Conservation (phyloP, 106 monocot genomes). For the Allium sativum region DNA sequence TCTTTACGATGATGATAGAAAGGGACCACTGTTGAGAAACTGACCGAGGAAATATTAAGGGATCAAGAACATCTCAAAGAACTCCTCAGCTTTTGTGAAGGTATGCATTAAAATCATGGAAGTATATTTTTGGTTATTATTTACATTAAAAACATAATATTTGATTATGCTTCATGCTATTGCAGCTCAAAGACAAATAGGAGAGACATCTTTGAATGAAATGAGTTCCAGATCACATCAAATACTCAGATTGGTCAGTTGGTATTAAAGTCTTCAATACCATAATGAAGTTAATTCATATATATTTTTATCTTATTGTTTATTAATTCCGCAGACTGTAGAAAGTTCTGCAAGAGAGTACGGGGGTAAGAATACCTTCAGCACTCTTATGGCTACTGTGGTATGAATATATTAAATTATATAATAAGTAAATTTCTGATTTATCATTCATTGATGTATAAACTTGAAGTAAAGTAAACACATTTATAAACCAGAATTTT, state of each 20-base stretch:
- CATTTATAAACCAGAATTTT: too few relatives aligned
- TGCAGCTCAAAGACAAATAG: slow-evolving; percentile 80
- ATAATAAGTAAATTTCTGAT: too few relatives aligned
- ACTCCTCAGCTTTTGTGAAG: slow-evolving; percentile 57
- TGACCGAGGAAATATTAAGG: slow-evolving; percentile 47
- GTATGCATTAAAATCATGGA: slow-evolving; percentile 10
- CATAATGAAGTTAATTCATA: too few relatives aligned
- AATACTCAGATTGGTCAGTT: slow-evolving; percentile 70
- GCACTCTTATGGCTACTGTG: too few relatives aligned
- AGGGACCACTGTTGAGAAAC: slow-evolving; percentile 65
- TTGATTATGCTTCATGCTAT: background rate
- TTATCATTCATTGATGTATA: too few relatives aligned
- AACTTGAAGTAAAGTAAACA: too few relatives aligned
- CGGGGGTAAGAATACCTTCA: too few relatives aligned
- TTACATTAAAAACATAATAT: background rate
- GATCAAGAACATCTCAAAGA: slow-evolving; percentile 43
- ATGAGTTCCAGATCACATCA: slow-evolving; percentile 97
- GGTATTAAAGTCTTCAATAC: too few relatives aligned
- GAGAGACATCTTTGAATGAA: slow-evolving; percentile 89
- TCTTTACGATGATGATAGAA: slow-evolving; percentile 29
- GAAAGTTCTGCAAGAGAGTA: too few relatives aligned
- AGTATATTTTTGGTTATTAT: too few relatives aligned
- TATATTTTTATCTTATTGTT: too few relatives aligned
- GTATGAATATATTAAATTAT: background rate
- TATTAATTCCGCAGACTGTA: too few relatives aligned